Evolutionary conservation across 306 rosid species (phyloP).

Genomic region (Begonia fuchsioides): DNA sequence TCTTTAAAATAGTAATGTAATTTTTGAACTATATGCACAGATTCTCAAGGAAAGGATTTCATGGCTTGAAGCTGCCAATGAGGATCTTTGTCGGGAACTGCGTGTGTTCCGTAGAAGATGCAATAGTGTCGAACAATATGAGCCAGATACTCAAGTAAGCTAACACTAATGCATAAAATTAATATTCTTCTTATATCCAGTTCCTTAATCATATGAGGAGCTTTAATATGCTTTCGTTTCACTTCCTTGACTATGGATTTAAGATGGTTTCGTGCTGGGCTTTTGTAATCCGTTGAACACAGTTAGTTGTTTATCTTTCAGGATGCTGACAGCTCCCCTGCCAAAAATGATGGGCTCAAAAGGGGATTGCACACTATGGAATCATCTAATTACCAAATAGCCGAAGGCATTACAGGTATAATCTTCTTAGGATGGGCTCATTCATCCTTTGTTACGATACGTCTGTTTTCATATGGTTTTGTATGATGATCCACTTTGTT

Average conservation of each 20-base stretch:
- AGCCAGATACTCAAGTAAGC: slow-evolving; percentile 61
- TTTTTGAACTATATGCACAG: slow-evolving; percentile 23
- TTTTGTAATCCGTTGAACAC: slow-evolving; percentile 2
- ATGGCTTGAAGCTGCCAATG: slow-evolving; percentile 98
- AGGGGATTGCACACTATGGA: slow-evolving; percentile 64
- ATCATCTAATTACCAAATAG: slow-evolving; percentile 61
- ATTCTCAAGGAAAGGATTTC: slow-evolving; percentile 91
- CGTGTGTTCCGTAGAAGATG: slow-evolving; percentile 80
- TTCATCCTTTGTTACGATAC: too few species aligned
- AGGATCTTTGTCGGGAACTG: slow-evolving; percentile 96
- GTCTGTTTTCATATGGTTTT: too few species aligned
- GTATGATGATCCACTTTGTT: background rate
- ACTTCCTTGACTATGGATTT: background rate
- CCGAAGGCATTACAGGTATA: slow-evolving; percentile 59
- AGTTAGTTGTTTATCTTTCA: slow-evolving; percentile 28
- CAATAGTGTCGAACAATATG: slow-evolving; percentile 40
- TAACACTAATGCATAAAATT: too few species aligned
- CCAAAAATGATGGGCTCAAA: slow-evolving; percentile 71
- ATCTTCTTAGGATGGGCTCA: too few species aligned
- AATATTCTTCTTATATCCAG: too few species aligned
- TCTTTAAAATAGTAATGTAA: slow-evolving; percentile 3
- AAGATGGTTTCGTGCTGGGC: background rate
- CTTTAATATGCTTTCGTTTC: too few species aligned
- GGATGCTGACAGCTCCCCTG: slow-evolving; percentile 50
- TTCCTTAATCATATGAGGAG: too few species aligned